Conservation (phyloP, 345 rosid species). For the Conringia planisiliqua region DNA sequence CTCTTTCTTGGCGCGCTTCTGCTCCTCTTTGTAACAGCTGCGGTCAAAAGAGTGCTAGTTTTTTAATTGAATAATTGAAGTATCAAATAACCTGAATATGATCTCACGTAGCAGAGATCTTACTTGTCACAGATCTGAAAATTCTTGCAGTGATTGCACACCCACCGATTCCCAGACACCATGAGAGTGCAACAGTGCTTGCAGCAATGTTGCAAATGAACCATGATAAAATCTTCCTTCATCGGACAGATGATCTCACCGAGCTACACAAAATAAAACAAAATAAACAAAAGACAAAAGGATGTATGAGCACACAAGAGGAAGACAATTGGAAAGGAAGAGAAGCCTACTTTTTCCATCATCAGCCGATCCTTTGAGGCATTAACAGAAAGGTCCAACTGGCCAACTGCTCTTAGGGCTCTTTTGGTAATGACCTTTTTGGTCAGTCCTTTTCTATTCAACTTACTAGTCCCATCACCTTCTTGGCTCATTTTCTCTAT, state of each 20-base stretch:
- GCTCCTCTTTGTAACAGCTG: conserved; percentile 76
- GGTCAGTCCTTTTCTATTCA: conserved; percentile 63
- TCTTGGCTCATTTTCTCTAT: conserved; percentile 75
- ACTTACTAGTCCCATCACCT: conserved; percentile 65
- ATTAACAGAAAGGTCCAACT: conserved; percentile 74
- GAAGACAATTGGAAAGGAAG: no score
- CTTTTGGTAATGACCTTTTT: conserved; percentile 82
- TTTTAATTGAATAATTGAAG: neutral
- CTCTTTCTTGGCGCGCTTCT: conserved; percentile 69
- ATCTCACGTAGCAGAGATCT: conserved; percentile 2
- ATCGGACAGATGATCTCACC: conserved; percentile 85
- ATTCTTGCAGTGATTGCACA: conserved; percentile 80
- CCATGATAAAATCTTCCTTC: conserved; percentile 99
- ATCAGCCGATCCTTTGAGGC: conserved; percentile 84
- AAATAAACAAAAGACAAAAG: neutral
- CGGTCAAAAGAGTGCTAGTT: neutral
- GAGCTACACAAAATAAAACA: conserved; percentile 49
- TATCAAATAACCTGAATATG: neutral
- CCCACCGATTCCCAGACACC: conserved; percentile 86
- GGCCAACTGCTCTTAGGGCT: conserved; percentile 82
- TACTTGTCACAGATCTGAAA: conserved; percentile 92
- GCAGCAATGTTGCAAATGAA: conserved; percentile 89
- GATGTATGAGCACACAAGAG: no score
- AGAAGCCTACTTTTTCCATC: conserved; percentile 75
- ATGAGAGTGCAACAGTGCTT: conserved; percentile 70